These are phyloP conservation scores for Dioscorea dumetorum DNA, from an alignment of 106 monocot species.

Conservation along the genomic window DNA sequence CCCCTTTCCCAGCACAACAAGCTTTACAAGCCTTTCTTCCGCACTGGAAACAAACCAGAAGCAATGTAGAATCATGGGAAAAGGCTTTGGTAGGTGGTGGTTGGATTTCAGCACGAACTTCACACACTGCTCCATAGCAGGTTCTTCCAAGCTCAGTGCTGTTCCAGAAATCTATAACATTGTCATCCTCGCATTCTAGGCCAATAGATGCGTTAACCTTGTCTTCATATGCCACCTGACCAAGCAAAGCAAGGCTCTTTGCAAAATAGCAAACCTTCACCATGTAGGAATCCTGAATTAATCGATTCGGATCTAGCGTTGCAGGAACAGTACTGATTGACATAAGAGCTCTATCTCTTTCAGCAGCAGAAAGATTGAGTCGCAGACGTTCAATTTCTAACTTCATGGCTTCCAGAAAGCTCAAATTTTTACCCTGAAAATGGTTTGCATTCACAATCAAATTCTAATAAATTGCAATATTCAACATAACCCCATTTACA, in stretches of 20 bases:
- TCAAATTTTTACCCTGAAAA: slow-evolving; percentile 36
- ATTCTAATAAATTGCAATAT: too few relatives aligned
- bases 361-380: slow-evolving; percentile 73
- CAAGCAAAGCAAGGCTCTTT: slow-evolving; percentile 58
- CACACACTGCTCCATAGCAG: slow-evolving; percentile 54
- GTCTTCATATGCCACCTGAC: slow-evolving; percentile 75
- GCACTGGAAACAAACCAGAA: slow-evolving; percentile 62
- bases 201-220: slow-evolving; percentile 76
- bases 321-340: slow-evolving; percentile 76
- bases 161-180: slow-evolving; percentile 90
- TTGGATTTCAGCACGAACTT: slow-evolving; percentile 46
- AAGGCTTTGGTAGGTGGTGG: slow-evolving; percentile 6
- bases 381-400: slow-evolving; percentile 80
- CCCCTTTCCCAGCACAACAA: slow-evolving; percentile 95
- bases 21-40: slow-evolving; percentile 62
- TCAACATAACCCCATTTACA: too few relatives aligned
- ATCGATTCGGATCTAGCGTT: slow-evolving; percentile 77
- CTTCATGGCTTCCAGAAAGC: slow-evolving; percentile 68
- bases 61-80: slow-evolving; percentile 7
- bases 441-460: too few relatives aligned
- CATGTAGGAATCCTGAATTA: slow-evolving; percentile 52
- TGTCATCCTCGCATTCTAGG: slow-evolving; percentile 32
- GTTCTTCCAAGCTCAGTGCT: slow-evolving; percentile 39
- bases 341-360: slow-evolving; percentile 78
- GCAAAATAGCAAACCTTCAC: slow-evolving; percentile 53